These are phyloP conservation scores for Gracilaria gracilis DNA, from an alignment of 23 red algal genomes.

Conservation along the genomic window DNA sequence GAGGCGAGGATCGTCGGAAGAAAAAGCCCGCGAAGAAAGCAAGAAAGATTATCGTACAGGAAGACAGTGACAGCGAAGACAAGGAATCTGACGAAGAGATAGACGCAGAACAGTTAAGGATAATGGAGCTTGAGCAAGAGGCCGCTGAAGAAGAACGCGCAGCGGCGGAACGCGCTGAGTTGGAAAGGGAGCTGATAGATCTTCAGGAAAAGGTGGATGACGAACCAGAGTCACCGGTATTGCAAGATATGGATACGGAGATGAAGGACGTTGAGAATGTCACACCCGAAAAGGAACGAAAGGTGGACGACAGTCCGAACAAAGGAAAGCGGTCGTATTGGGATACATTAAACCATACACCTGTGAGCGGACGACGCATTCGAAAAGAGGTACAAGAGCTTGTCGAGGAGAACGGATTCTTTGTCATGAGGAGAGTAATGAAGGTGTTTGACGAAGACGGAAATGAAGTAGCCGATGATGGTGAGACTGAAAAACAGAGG, in stretches of 20 bases:
- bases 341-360: constrained; percentile 19
- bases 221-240: constrained; percentile 19
- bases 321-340: constrained; percentile 42
- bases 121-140: constrained; percentile 7
- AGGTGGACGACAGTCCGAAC: constrained; percentile 2
- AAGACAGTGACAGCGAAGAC: constrained; percentile 11
- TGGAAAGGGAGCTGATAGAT: constrained; percentile 35
- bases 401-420: constrained; percentile 37
- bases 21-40: constrained; percentile 12
- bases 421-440: constrained; percentile 36
- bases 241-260: constrained; percentile 44
- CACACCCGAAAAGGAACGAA: not conserved
- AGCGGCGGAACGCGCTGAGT: constrained; percentile 43
- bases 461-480: constrained; percentile 16
- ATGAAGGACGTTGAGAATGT: constrained; percentile 19
- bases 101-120: constrained; percentile 12
- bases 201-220: constrained; percentile 4
- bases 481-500: not conserved
- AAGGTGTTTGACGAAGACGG: constrained; percentile 57
- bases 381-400: constrained; percentile 44
- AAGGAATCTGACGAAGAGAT: constrained; percentile 45
- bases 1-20: not conserved
- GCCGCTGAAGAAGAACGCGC: constrained; percentile 35
- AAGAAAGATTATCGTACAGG: constrained; percentile 7
- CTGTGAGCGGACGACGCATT: not conserved